phyloP scores from a whole-genome alignment of 257 asterid species.

The Petrea volubilis region DNA sequence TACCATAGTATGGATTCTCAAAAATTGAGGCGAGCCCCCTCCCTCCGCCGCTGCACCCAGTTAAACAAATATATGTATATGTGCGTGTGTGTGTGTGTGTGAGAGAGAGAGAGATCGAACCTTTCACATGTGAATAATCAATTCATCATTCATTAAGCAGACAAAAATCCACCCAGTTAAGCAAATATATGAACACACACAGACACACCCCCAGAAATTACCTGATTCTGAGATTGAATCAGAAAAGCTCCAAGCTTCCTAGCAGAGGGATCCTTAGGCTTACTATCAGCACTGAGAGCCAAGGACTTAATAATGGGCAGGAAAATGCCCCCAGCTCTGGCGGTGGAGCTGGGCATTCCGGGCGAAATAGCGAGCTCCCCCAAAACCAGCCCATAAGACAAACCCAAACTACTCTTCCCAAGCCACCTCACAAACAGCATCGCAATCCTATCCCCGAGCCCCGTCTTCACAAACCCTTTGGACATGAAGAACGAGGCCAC shows the following conservation, averaged over 20 bases:
- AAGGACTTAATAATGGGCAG: slow-evolving; percentile 75
- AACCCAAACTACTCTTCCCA: slow-evolving; percentile 66
- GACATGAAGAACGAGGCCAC: slow-evolving; percentile 70
- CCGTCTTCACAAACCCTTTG: slow-evolving; percentile 72
- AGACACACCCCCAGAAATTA: slow-evolving; percentile 14
- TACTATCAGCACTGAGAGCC: slow-evolving; percentile 55
- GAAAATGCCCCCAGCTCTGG: slow-evolving; percentile 83
- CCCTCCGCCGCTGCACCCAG: no score
- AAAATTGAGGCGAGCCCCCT: no score
- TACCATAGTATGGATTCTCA: no score
- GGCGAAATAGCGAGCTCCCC: slow-evolving; percentile 72
- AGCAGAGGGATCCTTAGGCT: slow-evolving; percentile 59
- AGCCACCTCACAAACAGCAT: slow-evolving; percentile 63
- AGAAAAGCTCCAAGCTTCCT: slow-evolving; percentile 73
- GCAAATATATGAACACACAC: neutral
- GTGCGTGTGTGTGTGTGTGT: no score
- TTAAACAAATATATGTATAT: no score
- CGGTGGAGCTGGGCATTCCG: slow-evolving; percentile 79
- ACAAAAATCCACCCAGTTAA: neutral
- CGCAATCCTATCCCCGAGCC: slow-evolving; percentile 81
- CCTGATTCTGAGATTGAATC: slow-evolving; percentile 79
- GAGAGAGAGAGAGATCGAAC: neutral
- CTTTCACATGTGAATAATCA: neutral
- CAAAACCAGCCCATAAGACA: slow-evolving; percentile 66
- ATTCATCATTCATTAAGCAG: neutral